These are phyloP conservation scores for Septoria petroselini DNA, from an alignment of 2,329 filamentous ascomycete genomes.

Conservation along the genomic window DNA sequence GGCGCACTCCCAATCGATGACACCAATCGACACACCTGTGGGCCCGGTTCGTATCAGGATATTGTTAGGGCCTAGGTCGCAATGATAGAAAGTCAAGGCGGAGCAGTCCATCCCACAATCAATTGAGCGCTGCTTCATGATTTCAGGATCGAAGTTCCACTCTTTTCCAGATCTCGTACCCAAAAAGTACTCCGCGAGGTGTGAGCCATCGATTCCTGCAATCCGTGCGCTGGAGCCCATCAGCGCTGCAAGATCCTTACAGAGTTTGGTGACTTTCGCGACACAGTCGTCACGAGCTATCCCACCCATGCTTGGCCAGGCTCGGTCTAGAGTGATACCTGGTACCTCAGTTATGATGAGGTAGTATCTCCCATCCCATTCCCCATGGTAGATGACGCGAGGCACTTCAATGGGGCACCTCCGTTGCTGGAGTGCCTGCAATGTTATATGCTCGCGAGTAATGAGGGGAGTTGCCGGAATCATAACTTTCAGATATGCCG, in stretches of 20 bases:
- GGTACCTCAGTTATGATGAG: background rate
- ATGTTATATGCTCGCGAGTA: slow-evolving; percentile 4
- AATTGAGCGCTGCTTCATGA: background rate
- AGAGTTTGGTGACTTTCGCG: background rate
- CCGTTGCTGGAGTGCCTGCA: background rate
- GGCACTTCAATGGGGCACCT: background rate
- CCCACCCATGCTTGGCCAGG: background rate
- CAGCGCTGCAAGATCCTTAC: background rate
- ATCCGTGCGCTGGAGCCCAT: background rate
- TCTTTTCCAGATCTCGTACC: background rate
- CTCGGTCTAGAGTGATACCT: background rate
- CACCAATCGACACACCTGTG: background rate
- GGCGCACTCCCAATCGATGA: slow-evolving; percentile 8
- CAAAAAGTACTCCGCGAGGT: background rate
- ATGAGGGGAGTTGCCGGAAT: background rate
- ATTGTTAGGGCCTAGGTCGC: background rate
- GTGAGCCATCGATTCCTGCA: background rate
- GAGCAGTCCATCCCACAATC: background rate
- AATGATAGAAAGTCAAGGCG: background rate
- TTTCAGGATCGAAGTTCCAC: background rate
- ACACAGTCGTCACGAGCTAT: background rate
- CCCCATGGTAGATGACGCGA: background rate
- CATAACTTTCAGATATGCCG: slow-evolving; percentile 1
- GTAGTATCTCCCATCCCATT: background rate
- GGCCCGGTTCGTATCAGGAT: background rate